Evolutionary conservation across 2,329 filamentous ascomycete species (phyloP), one percentile per base, ranked within the genome.

Genomic region (Boeremia lycopersici): DNA sequence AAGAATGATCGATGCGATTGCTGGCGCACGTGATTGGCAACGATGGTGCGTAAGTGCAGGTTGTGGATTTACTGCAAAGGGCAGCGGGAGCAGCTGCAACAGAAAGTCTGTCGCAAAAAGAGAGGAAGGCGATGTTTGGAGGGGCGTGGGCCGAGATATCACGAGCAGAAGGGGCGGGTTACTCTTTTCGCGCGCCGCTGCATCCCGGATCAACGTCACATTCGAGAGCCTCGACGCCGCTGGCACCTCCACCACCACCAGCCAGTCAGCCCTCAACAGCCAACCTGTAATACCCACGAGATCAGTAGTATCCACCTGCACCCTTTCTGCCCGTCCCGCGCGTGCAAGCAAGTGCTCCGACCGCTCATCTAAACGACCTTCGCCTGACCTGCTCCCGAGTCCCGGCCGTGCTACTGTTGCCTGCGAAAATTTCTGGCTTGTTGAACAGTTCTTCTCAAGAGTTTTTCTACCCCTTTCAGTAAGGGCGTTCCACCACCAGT

Each of bases 401-500:
- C n/a, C n/a, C 63, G 62, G 57, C 63, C 63, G 55, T 54, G 47
- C 42, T 43, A 56, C 59, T 59, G 59, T 59, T 56, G 62, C 59
- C 33, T 53, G 48, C 62, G 41, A 62, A 67, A 66, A 61, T 67
- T 63, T 70, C 55, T 50, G 42, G 48, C 43, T 52, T 61, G 61
- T 56, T 65, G 63, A 67, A 60, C 60, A 68, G 60, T 59, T 60
- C 49, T 46, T 62, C 63, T 62, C 60, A 67, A 64, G 58, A 72
- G 63, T 67, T 68, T 67, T 64, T 62, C 43, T 61, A 43, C 56
- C 66, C 59, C 60, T 56, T 60, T 62, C 63, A 59, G 57, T 57
- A 58, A 66, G 48, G 50, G 57, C 26, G 28, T 60, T 53, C 61
- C 49, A 59, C 61, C 54, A 57, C 61, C 52, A 56, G 53, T 61